phyloP scores from a whole-genome alignment of 176 grass and related monocot species.

The Otatea glauca region DNA sequence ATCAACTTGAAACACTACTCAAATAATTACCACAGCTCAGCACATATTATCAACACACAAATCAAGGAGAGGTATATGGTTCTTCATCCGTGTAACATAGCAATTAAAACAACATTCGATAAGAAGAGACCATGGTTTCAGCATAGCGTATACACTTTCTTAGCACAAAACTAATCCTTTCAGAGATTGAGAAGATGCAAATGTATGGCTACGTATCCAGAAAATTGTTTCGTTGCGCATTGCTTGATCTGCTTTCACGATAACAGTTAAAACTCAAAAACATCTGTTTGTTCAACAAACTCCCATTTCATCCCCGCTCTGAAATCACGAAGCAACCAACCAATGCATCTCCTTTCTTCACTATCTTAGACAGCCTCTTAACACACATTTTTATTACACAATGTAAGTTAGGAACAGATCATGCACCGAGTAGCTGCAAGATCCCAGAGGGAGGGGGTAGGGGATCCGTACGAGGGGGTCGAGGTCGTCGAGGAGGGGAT shows the following conservation, averaged over 20 bases:
- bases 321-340: background rate
- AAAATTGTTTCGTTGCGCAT: background rate
- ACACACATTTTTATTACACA: background rate
- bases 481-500: slow-evolving; percentile 53
- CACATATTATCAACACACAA: background rate
- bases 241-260: background rate
- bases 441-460: background rate
- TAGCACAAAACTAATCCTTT: background rate
- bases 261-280: background rate
- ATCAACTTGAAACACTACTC: background rate
- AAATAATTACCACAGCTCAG: background rate
- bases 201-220: background rate
- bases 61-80: slow-evolving; percentile 2
- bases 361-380: background rate
- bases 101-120: background rate
- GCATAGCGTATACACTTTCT: background rate
- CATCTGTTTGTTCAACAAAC: background rate
- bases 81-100: slow-evolving; percentile 9
- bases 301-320: background rate
- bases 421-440: slow-evolving; percentile 13
- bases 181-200: background rate
- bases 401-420: background rate
- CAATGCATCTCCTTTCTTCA: background rate
- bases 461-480: slow-evolving; percentile 57
- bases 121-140: background rate